Percentiles rank a stretch among this genome's conserved stretches.
Evolutionary conservation across 2,329 filamentous ascomycete species (phyloP).

Genomic region (Talaromyces funiculosus): DNA sequence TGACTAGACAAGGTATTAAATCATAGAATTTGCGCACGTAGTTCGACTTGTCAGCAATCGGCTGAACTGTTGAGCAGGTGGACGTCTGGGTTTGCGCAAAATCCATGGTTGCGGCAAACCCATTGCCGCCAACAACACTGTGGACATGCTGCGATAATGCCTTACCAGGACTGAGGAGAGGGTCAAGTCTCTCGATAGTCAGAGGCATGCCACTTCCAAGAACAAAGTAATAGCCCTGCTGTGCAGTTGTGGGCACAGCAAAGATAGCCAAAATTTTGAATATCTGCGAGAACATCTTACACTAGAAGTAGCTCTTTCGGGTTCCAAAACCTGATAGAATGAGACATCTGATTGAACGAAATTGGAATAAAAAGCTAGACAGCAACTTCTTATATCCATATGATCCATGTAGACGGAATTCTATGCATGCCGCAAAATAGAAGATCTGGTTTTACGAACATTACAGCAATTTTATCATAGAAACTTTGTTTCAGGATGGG

Average conservation of each 20-base stretch:
- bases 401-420: no score
- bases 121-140: background rate
- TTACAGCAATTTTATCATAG: no score
- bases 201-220: background rate
- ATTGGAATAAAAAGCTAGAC: no score
- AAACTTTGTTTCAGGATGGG: no score
- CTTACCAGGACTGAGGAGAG: background rate
- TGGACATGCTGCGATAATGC: background rate
- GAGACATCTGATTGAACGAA: no score
- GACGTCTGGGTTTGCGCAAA: background rate
- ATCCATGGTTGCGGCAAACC: background rate
- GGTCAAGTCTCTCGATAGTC: background rate
- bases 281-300: no score
- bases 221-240: background rate
- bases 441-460: no score
- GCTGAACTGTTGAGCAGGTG: background rate
- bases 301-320: no score
- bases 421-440: no score
- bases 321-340: no score
- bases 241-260: background rate
- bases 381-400: no score
- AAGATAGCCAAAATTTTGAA: background rate
- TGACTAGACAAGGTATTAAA: no score
- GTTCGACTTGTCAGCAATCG: background rate
- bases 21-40: background rate